Base-by-base conservation (phyloP, 805 yeast genomes). In the Millerozyma acaciae region DNA sequence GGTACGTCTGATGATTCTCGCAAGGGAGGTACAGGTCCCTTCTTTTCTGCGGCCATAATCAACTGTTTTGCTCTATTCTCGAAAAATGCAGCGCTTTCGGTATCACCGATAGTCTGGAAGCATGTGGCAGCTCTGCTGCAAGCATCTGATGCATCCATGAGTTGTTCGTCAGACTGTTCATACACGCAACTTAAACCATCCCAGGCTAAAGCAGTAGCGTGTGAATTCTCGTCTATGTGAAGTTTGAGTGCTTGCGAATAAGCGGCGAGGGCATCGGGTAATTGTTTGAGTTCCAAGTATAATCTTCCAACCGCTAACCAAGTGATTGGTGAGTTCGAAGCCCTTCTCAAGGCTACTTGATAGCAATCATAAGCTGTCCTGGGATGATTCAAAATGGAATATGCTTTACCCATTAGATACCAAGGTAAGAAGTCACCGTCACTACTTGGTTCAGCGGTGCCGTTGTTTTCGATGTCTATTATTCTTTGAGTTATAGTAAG, bases 231-330 rank as follows among this genome's bases (percentile, higher is more conserved):
- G 30, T 71, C 75, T 26, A 62, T 57, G 42, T 70, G 72, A 8
- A 76, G 50, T 28, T 77, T 60, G 13, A 78, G 67, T 2, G 83
- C 84, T 49, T 78, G 83, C 0, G 83, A 73, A 47, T 76, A 80
- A 2, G 85, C 84, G 5, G 80, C 77, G 32, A 80, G 57, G 0
- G 86, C 79, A 47, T 80, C 86, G 3, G 78, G 73, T 16, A 80
- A 51, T 51, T 80, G 86, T 28, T 73, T 74, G 42, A 78, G 57
- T 40, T 69, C 69, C 35, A 80, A 53, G 45, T 79, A 79, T 30
- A 80, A 58, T 8, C 75, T 67, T 3, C 84, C 88, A 18, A 79
- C 76, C 0, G 80, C 76, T 21, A 80, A 55, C 88, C 86, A 80
- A 3, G 81, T 73, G 31, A 76, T 58, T n/a, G 84, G 76, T 9